Evolutionary conservation across 495 filamentous ascomycete genomes (phyloP), one percentile per base, ranked within the genome.

Genomic region (Articulospora tetracladia): DNA sequence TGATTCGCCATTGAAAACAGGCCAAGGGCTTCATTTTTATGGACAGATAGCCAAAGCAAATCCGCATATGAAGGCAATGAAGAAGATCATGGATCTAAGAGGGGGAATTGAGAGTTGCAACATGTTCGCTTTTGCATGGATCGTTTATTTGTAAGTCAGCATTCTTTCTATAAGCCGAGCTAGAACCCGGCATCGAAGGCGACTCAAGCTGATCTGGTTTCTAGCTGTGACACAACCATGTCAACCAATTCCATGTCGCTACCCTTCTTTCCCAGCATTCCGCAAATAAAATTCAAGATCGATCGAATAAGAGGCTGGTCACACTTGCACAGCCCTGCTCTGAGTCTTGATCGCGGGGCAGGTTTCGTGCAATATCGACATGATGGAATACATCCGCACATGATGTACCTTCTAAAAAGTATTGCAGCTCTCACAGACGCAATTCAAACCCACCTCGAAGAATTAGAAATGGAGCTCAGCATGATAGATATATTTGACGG

Each of bases 21-120:
- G 23, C n/a, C 51, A 61, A 51, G 44, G 44, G 51, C 36, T 55
- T n/a, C 49, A 61, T 61, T 10, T 55, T 26, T 61, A 61, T 48
- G 51, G 50, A 0, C 20, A 48, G 3, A 32, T 61, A 30, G 25
- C 15, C 26, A 25, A 47, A 22, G 24, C 30, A 3, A 39, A 36
- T 10, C 30, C 28, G 27, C 58, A 61, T 55, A 24, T 54, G 25
- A 61, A 49, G 36, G 50, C 52, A 2, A 6, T 61, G 27, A 6
- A 25, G 4, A 55, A 61, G 1, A 19, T 61, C 1, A 13, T 61
- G 13, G 17, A 10, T 49, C 15, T 48, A n/a, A 30, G 58, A 28
- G 58, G 58, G 8, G 58, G 58, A 23, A 15, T 61, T n/a, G 58
- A 55, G n/a, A 61, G 20, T 39, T 17, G 54, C 6, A 26, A 27